Evolutionary conservation across 192 early-diverging fungal species (phyloP).

Genomic region (Backusella sp.): DNA sequence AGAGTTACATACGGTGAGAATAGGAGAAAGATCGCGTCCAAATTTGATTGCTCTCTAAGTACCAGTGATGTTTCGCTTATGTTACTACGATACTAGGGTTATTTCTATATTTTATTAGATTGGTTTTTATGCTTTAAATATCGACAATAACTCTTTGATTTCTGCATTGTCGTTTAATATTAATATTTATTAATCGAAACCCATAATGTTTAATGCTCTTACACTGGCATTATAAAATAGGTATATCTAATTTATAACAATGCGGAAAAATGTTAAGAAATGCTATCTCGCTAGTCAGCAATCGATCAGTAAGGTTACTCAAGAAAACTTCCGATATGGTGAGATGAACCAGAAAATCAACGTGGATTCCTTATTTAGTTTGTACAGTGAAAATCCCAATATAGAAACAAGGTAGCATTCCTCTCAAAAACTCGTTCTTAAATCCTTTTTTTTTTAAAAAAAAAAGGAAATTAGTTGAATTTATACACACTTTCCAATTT

Average conservation of each 20-base stretch:
- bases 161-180: not conserved
- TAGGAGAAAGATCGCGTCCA: not conserved
- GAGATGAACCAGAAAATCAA: not conserved
- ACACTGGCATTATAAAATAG: not conserved
- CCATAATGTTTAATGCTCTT: not conserved
- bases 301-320: not conserved
- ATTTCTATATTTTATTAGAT: not conserved
- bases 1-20: not conserved
- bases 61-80: not conserved
- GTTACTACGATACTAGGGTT: not conserved
- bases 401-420: not conserved
- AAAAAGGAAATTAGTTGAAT: not conserved
- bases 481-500: no score
- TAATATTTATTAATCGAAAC: not conserved
- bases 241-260: not conserved
- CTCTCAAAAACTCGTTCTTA: not conserved
- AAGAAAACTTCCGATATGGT: not conserved
- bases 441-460: not conserved
- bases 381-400: not conserved
- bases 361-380: not conserved
- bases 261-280: not conserved
- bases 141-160: not conserved
- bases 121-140: not conserved
- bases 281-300: not conserved
- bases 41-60: not conserved